Conservation (phyloP, 768 basidiomycete species). For the Roridomyces roridus region DNA sequence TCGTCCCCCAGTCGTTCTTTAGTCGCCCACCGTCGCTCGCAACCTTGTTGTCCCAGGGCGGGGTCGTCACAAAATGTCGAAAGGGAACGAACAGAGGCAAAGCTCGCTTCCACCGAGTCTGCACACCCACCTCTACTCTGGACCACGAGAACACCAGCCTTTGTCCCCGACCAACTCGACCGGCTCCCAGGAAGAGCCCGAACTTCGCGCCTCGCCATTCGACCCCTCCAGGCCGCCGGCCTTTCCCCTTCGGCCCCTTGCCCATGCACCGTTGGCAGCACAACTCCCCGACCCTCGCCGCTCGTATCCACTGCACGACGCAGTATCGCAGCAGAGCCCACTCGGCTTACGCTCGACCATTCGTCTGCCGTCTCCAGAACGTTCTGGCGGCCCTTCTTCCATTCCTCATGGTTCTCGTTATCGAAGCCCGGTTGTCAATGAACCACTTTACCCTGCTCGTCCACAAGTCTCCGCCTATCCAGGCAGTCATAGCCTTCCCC, state of each 20-base stretch:
- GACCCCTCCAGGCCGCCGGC: constrained; percentile 15
- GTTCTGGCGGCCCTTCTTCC: constrained; percentile 25
- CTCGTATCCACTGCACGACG: constrained; percentile 18
- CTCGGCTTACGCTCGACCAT: background rate
- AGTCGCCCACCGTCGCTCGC: constrained; percentile 23
- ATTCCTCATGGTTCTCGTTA: constrained; percentile 35
- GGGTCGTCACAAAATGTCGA: constrained; percentile 31
- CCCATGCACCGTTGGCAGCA: constrained; percentile 19
- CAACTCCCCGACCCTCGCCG: constrained; percentile 16
- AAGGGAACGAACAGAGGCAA: constrained; percentile 32
- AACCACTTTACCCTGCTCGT: constrained; percentile 37
- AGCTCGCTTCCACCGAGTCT: constrained; percentile 61
- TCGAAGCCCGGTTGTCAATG: constrained; percentile 36
- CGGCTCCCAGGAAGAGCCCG: constrained; percentile 24
- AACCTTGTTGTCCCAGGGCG: constrained; percentile 20
- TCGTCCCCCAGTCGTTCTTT: constrained; percentile 25
- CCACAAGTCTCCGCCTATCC: constrained; percentile 30
- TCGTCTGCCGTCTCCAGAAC: constrained; percentile 2
- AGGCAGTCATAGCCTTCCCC: constrained; percentile 19
- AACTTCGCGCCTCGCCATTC: constrained; percentile 26
- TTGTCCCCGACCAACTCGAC: constrained; percentile 20
- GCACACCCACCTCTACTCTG: constrained; percentile 50
- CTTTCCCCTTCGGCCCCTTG: constrained; percentile 21
- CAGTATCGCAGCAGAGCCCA: constrained; percentile 11
- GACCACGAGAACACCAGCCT: constrained; percentile 38